Evolutionary conservation across 169 alveolate species (phyloP).

Genomic region (Plasmodium gonderi): DNA sequence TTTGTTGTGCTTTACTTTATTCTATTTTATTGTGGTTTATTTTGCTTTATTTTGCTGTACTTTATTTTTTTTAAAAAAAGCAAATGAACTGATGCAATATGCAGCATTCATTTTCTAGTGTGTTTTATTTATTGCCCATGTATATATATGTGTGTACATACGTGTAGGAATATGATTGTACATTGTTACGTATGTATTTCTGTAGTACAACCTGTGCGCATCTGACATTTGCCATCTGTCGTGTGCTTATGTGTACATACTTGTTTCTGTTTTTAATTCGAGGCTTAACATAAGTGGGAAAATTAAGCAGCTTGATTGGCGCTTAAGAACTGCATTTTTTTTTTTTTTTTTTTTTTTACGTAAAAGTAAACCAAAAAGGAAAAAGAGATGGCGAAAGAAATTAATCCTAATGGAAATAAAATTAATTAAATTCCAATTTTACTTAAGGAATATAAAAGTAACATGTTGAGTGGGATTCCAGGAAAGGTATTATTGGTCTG

Average conservation of each 20-base stretch:
- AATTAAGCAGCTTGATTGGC: too few species aligned
- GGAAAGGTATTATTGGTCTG: constrained; percentile 27
- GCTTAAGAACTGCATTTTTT: background rate
- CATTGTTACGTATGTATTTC: background rate
- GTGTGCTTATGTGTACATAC: background rate
- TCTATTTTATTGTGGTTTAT: too few species aligned
- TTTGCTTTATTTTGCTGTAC: background rate
- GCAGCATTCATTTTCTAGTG: background rate
- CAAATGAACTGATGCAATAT: background rate
- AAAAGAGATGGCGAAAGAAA: background rate
- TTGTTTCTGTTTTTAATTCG: constrained; percentile 6
- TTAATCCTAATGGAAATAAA: background rate
- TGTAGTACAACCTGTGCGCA: background rate
- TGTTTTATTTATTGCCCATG: too few species aligned
- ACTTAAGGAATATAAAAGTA: constrained; percentile 35
- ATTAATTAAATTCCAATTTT: constrained; percentile 24
- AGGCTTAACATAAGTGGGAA: too few species aligned
- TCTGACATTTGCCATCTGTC: background rate
- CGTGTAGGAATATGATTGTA: too few species aligned
- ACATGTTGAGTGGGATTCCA: constrained; percentile 52
- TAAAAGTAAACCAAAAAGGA: background rate
- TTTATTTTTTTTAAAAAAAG: background rate
- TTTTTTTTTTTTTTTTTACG: background rate
- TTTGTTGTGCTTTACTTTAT: too few species aligned
- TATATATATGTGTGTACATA: too few species aligned